A percentile compares a stretch with the other conserved stretches of the same genome.
These are phyloP conservation scores for Coemansia sp. DNA, from an alignment of 192 early-diverging fungal species.

Conservation along the genomic window DNA sequence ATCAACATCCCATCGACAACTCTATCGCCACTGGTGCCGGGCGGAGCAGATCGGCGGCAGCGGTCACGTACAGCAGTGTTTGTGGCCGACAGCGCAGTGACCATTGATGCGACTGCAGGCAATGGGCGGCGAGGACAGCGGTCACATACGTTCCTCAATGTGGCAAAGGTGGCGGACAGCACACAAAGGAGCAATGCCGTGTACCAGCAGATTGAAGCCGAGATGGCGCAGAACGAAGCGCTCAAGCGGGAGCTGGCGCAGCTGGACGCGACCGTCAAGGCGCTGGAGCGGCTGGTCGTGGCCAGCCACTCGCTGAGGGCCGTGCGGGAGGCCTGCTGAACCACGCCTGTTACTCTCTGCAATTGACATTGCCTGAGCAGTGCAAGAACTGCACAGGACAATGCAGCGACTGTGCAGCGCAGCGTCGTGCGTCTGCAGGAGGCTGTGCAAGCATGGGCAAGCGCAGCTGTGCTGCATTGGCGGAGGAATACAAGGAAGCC, in stretches of 20 bases:
- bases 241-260: conserved; percentile 30
- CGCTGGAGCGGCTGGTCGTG: conserved; percentile 19
- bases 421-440: too few relatives aligned
- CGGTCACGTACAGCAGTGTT: conserved; percentile 24
- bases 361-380: not conserved
- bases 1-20: conserved; percentile 51
- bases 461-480: too few relatives aligned
- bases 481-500: too few relatives aligned
- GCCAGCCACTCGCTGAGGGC: conserved; percentile 7
- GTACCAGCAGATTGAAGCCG: conserved; percentile 20
- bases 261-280: conserved; percentile 11
- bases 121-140: not conserved
- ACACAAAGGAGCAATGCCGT: not conserved
- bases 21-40: conserved; percentile 38
- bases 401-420: not conserved
- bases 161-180: conserved; percentile 1
- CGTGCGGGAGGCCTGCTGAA: conserved; percentile 6
- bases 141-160: conserved; percentile 5
- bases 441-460: too few relatives aligned
- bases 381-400: not conserved
- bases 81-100: conserved; percentile 4
- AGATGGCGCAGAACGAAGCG: conserved; percentile 16
- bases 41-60: conserved; percentile 16
- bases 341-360: not conserved
- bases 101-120: not conserved